Conservation (phyloP, 352 stramenopile species). For the Pythium dissimile region DNA sequence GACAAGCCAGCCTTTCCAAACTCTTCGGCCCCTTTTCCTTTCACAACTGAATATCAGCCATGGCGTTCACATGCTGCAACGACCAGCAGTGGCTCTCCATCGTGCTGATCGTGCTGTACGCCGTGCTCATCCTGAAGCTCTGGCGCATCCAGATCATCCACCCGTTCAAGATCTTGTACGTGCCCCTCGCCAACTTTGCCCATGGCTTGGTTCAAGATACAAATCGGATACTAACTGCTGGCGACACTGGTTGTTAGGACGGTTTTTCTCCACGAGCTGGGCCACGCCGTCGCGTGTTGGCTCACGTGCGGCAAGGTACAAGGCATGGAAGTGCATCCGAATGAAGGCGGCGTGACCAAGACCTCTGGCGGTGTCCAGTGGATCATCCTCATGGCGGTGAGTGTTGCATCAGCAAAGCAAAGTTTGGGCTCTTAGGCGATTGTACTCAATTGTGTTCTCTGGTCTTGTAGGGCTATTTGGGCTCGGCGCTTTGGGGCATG, state of each 20-base stretch:
- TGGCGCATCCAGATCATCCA: too few species aligned
- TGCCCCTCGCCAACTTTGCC: background rate
- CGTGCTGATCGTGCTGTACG: constrained; percentile 86
- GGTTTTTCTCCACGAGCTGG: constrained; percentile 86
- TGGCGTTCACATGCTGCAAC: constrained; percentile 86
- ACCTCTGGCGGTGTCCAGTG: constrained; percentile 37
- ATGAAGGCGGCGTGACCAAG: constrained; percentile 85
- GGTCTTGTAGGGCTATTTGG: constrained; percentile 79
- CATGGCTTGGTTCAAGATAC: too few species aligned
- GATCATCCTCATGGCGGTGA: constrained; percentile 39
- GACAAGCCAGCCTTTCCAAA: too few species aligned
- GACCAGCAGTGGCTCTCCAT: constrained; percentile 83
- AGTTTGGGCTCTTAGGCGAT: too few species aligned
- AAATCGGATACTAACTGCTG: background rate
- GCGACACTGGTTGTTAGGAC: constrained; percentile 42
- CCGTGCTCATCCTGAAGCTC: constrained; percentile 86
- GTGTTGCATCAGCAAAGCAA: too few species aligned
- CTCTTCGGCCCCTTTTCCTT: too few species aligned
- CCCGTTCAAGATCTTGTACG: constrained; percentile 88
- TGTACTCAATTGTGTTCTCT: too few species aligned
- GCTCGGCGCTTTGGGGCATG: constrained; percentile 85
- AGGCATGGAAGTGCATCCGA: constrained; percentile 86
- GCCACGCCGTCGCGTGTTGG: constrained; percentile 79
- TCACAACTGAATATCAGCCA: too few species aligned
- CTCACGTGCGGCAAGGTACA: constrained; percentile 84